Conservation (phyloP, 352 stramenopile species). For the Globisporangium solare region DNA sequence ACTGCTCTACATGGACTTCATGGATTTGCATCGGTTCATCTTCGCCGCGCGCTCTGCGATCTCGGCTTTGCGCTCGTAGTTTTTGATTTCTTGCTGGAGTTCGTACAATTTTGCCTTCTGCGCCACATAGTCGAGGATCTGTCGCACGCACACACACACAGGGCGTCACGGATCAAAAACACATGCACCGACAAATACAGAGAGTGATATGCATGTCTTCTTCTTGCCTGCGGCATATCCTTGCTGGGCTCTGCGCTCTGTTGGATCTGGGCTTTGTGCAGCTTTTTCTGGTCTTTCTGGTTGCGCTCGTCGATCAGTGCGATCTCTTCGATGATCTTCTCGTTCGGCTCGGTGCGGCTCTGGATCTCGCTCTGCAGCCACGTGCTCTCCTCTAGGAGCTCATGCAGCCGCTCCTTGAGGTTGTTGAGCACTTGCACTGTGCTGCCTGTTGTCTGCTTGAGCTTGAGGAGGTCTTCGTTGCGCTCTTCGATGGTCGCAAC, state of each 20-base stretch:
- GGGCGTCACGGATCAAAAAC: no score
- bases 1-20: background rate
- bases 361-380: constrained; percentile 83
- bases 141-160: background rate
- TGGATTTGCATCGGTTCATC: constrained; percentile 23
- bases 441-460: constrained; percentile 88
- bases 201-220: no score
- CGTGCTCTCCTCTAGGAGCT: constrained; percentile 77
- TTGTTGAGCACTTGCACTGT: constrained; percentile 90
- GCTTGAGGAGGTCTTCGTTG: constrained; percentile 90
- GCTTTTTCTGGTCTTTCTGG: constrained; percentile 50
- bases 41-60: constrained; percentile 87
- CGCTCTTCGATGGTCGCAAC: constrained; percentile 93
- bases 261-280: constrained; percentile 60
- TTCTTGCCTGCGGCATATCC: constrained; percentile 76
- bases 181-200: background rate
- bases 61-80: constrained; percentile 92
- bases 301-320: constrained; percentile 64
- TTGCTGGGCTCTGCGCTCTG: constrained; percentile 63
- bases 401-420: constrained; percentile 87
- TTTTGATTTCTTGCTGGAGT: constrained; percentile 81
- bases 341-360: constrained; percentile 74
- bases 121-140: constrained; percentile 88
- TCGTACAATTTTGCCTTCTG: constrained; percentile 90
- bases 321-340: constrained; percentile 85